Evolutionary conservation across 371 early-diverging fungal genomes (phyloP), one percentile per base, ranked within the genome.

Genomic region (Mucor velutinosus): DNA sequence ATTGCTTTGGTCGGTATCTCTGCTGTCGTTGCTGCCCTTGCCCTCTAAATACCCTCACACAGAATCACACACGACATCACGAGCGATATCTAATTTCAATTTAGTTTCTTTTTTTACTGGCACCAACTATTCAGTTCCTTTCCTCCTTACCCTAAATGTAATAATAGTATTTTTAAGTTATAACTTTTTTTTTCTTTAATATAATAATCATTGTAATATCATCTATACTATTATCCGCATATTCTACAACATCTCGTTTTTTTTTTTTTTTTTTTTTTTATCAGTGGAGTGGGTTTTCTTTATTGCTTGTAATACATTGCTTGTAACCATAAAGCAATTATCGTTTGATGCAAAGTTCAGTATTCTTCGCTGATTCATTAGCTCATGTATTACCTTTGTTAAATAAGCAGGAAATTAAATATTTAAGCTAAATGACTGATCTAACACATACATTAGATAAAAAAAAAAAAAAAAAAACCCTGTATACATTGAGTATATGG

Each of bases 1-100:
- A 41, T 62, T 59, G 64, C 60, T 37, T 37, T 71, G 4, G 63
- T 67, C 53, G 67, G 60, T 21, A 21, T 64, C 41, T 67, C 72
- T 56, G 67, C 64, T 51, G 23, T 67, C 14, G 55, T 49, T 17
- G 62, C 72, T 60, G 66, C 58, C 45, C 39, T 43, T 5, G 29
- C 32, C 27, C 25, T 37, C 33, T 63, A 25, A 43, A 43, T 43
- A 25, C 41, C 14, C 49, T 29, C 33, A 4, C 57, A 19, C 61
- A 43, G 32, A 17, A 7, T 8, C 41, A 47, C 43, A 29, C 39
- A 60, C 41, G 41, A 49, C 43, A 43, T 43, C 21, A 30, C 62
- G 7, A 33, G 11, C 33, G 35, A 60, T 43, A 39, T 60, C 30
- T 62, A 21, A 51, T 53, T 35, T 37, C 37, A 33, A 51, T 62